Conservation (phyloP, 2,329 filamentous ascomycete species). For the Beauveria australis region DNA sequence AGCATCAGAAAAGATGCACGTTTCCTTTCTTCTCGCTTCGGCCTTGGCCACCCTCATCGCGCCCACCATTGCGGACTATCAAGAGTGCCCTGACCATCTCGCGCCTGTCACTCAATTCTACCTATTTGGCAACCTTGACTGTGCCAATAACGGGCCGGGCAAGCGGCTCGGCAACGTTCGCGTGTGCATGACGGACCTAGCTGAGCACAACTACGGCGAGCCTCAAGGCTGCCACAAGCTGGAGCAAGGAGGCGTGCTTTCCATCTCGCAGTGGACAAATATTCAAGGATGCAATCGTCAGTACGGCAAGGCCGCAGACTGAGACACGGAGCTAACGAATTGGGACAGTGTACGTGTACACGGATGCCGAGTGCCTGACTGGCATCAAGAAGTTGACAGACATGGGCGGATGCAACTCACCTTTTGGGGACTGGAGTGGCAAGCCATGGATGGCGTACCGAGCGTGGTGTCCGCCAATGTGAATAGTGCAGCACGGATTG, state of each 20-base stretch:
- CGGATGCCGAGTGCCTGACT: background rate
- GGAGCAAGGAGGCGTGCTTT: background rate
- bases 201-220: conserved; percentile 6
- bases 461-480: conserved; percentile 6
- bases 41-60: conserved; percentile 1
- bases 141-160: background rate
- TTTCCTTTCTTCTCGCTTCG: background rate
- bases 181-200: conserved; percentile 1
- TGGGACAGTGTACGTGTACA: conserved; percentile 2
- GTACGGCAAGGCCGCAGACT: background rate
- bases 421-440: background rate
- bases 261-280: conserved; percentile 6
- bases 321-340: background rate
- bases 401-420: background rate
- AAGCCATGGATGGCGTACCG: conserved; percentile 5
- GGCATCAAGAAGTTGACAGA: conserved; percentile 1
- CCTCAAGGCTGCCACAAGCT: conserved; percentile 5
- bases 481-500: background rate
- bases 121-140: background rate
- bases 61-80: background rate
- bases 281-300: conserved; percentile 5
- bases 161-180: background rate
- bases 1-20: background rate
- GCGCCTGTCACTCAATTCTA: conserved; percentile 4
- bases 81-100: background rate